phyloP scores from a whole-genome alignment of 179 eudicot genomes.

The Vitellaria paradoxa region DNA sequence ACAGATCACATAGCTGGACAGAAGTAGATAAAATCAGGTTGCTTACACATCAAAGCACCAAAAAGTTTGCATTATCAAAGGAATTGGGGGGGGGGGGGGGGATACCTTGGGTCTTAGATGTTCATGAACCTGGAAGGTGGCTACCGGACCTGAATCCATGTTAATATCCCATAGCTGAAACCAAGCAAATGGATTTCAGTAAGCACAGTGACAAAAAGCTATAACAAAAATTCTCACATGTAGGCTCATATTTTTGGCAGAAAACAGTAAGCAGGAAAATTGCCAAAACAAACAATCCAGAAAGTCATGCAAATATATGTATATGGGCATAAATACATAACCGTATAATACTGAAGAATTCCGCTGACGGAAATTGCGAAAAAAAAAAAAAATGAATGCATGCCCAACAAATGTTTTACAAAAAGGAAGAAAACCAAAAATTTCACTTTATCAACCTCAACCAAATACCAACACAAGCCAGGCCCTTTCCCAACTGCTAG shows the following conservation, averaged over 20 bases:
- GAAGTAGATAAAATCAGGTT: constrained; percentile 2
- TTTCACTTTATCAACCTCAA: not conserved
- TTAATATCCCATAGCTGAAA: constrained; percentile 71
- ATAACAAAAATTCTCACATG: not conserved
- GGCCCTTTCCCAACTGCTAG: not conserved
- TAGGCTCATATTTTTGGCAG: not conserved
- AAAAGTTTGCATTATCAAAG: not conserved
- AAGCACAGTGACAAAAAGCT: not conserved
- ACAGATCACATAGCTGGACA: constrained; percentile 60
- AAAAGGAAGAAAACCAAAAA: not conserved
- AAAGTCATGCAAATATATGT: not conserved
- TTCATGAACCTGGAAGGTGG: constrained; percentile 66
- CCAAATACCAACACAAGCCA: not conserved
- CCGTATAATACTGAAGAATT: not conserved
- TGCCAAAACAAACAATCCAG: too few relatives aligned
- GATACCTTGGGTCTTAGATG: constrained; percentile 60
- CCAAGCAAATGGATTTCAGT: constrained; percentile 9
- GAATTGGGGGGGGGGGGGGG: too few relatives aligned
- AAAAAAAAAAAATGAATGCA: too few relatives aligned
- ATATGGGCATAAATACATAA: too few relatives aligned
- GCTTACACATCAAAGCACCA: constrained; percentile 4
- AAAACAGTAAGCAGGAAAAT: not conserved
- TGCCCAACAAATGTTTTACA: not conserved
- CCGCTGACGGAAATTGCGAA: not conserved
- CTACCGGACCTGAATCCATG: constrained; percentile 67